A percentile compares a stretch with the other conserved stretches of the same genome.
Conservation (phyloP, 371 early-diverging fungal genomes). For the Lichtheimia ornata region DNA sequence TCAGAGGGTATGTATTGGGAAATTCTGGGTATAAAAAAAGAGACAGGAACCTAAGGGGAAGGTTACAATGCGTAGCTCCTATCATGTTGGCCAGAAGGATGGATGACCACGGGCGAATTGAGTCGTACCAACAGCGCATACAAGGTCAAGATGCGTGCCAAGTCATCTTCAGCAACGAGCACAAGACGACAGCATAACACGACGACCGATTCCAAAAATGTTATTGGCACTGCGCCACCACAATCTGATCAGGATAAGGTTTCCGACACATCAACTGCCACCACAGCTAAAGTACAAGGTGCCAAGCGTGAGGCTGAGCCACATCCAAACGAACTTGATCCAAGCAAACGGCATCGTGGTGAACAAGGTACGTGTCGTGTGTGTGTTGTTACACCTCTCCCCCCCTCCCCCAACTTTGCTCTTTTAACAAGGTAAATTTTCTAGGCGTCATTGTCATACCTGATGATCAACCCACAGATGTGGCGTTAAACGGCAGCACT, state of each 20-base stretch:
- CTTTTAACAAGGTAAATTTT: too few relatives aligned
- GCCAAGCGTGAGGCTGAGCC: slow-evolving; percentile 1
- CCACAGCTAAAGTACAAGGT: neutral
- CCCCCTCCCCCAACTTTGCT: too few relatives aligned
- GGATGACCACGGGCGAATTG: slow-evolving; percentile 59
- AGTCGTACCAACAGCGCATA: slow-evolving; percentile 57
- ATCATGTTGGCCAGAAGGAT: slow-evolving; percentile 50
- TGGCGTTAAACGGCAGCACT: too few relatives aligned
- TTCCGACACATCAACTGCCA: neutral
- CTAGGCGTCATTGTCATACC: neutral
- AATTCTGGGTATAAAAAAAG: neutral
- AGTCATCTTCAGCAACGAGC: neutral
- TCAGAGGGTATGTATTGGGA: slow-evolving; percentile 1
- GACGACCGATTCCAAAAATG: neutral
- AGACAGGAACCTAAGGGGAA: neutral
- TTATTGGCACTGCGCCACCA: too few relatives aligned
- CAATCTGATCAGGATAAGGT: too few relatives aligned
- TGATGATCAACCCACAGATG: slow-evolving; percentile 3
- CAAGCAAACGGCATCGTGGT: neutral
- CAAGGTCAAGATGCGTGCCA: slow-evolving; percentile 25
- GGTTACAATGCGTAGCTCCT: slow-evolving; percentile 34
- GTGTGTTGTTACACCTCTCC: too few relatives aligned
- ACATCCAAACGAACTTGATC: neutral
- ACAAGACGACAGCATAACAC: neutral
- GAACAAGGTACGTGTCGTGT: too few relatives aligned